Evolutionary conservation across 1,284 basidiomycete genomes (phyloP).

Genomic region (Irpex lacteus): DNA sequence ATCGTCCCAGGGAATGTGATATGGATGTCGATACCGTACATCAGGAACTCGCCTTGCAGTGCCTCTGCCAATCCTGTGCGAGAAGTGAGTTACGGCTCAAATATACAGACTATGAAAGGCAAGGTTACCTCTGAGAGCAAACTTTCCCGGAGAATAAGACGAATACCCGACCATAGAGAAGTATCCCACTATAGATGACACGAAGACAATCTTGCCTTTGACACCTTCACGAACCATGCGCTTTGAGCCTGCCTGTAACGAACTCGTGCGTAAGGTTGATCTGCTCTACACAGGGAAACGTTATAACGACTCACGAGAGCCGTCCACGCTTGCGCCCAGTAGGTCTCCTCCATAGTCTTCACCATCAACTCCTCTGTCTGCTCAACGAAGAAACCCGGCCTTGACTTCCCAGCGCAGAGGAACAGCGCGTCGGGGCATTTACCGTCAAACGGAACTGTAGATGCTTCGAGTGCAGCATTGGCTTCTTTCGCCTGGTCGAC

Average conservation of each 20-base stretch:
- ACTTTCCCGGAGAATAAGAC: constrained; percentile 87
- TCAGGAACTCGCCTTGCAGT: constrained; percentile 77
- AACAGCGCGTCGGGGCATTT: constrained; percentile 74
- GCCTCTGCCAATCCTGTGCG: constrained; percentile 81
- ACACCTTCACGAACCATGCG: constrained; percentile 62
- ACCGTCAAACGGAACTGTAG: constrained; percentile 48
- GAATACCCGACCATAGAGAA: constrained; percentile 85
- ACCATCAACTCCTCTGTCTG: constrained; percentile 56
- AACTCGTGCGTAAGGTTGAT: background rate
- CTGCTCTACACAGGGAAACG: no score
- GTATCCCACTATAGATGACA: constrained; percentile 80
- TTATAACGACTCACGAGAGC: constrained; percentile 76
- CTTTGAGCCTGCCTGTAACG: constrained; percentile 61
- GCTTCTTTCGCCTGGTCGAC: constrained; percentile 49
- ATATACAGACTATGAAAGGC: background rate
- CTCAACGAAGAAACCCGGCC: constrained; percentile 74
- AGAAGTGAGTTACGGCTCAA: background rate
- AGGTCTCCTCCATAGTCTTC: constrained; percentile 57
- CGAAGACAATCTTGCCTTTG: constrained; percentile 75
- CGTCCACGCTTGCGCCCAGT: constrained; percentile 77
- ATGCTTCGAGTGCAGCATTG: constrained; percentile 57
- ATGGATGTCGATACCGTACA: constrained; percentile 82
- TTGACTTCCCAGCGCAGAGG: constrained; percentile 69
- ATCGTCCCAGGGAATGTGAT: constrained; percentile 90
- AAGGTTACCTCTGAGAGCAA: constrained; percentile 76